Percentiles rank a stretch among this genome's conserved stretches.
Evolutionary conservation across 1,284 basidiomycete species (phyloP).

Genomic region (Ustilago xerochloae): DNA sequence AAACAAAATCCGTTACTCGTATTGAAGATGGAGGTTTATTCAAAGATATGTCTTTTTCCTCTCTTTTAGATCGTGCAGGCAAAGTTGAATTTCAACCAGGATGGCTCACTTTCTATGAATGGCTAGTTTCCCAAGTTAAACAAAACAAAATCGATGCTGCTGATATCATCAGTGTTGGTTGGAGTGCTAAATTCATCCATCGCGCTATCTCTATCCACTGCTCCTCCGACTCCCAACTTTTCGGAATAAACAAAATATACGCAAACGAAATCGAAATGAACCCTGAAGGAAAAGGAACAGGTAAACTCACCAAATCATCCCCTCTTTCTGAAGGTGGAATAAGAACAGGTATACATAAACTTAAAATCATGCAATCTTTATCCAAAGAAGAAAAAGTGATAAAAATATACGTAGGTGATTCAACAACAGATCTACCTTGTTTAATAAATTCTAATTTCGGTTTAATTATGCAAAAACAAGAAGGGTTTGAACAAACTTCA

Average conservation of each 20-base stretch:
- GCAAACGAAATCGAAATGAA: conserved; percentile 60
- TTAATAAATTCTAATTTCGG: conserved; percentile 58
- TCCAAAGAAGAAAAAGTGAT: neutral
- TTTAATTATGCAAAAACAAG: conserved; percentile 47
- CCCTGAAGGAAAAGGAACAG: conserved; percentile 30
- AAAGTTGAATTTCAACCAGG: conserved; percentile 39
- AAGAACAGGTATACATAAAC: conserved; percentile 56
- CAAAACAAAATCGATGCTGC: conserved; percentile 4
- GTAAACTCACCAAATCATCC: conserved; percentile 36
- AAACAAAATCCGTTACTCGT: conserved; percentile 36
- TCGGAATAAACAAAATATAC: conserved; percentile 23
- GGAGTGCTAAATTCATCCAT: conserved; percentile 57
- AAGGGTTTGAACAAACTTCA: conserved; percentile 4
- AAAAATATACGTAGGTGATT: conserved; percentile 62
- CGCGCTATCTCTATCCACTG: conserved; percentile 19
- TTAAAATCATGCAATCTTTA: conserved; percentile 21
- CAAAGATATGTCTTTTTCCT: conserved; percentile 11
- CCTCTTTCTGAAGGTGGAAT: conserved; percentile 27
- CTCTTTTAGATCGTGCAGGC: conserved; percentile 16
- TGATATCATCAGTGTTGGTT: conserved; percentile 61
- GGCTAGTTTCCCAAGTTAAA: conserved; percentile 10
- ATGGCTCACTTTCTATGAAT: conserved; percentile 38
- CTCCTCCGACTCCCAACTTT: neutral
- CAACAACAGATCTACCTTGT: conserved; percentile 59
- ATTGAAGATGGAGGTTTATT: conserved; percentile 56